Base-by-base conservation (phyloP, 2,329 filamentous ascomycete genomes). In the Colletotrichum sp. region DNA sequence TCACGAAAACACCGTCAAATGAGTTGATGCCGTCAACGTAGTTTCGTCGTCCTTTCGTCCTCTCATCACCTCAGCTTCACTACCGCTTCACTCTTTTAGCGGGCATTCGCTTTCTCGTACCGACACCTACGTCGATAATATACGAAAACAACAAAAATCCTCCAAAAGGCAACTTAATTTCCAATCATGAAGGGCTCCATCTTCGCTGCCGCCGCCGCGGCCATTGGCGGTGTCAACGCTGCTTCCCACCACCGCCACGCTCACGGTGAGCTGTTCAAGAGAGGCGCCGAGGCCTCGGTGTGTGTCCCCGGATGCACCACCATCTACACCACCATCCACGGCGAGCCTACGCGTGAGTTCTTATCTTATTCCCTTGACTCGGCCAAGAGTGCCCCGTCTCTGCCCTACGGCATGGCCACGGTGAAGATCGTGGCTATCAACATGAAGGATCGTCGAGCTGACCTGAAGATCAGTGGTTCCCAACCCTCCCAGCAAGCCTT, bases 61-160 rank as follows among this genome's bases (percentile, higher is more conserved):
- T 84, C 81, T 80, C 58, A 83, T 83, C 83, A 81, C 78, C 82
- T 78, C 79, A 39, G 25, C 77, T 80, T 80, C 83, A 88, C 86
- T 82, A 93, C 93, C 93, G 93, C 93, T 95, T 95, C 94, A 95
- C 92, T 95, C 94, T 85, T 95, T 96, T 88, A 96, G 94, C 94
- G 94, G 94, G 91, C 93, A 92, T 88, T 94, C 93, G 87, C 94
- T 94, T 75, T 48, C 27, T 25, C 34, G 70, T 58, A 39, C 56
- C 70, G 74, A 84, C 81, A 71, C 39, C 27, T 32, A 75, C 43
- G 74, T 78, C 72, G 75, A 81, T 79, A 80, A 80, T 79, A 80
- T 75, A 80, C 77, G 43, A 52, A 52, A 52, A 52, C 43, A 52
- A 80, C 79, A 80, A 79, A 81, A 78, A 70, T 75, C 68, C 72